Evolutionary conservation across 2,329 filamentous ascomycete genomes (phyloP).

Genomic region (Cordyceps militaris): DNA sequence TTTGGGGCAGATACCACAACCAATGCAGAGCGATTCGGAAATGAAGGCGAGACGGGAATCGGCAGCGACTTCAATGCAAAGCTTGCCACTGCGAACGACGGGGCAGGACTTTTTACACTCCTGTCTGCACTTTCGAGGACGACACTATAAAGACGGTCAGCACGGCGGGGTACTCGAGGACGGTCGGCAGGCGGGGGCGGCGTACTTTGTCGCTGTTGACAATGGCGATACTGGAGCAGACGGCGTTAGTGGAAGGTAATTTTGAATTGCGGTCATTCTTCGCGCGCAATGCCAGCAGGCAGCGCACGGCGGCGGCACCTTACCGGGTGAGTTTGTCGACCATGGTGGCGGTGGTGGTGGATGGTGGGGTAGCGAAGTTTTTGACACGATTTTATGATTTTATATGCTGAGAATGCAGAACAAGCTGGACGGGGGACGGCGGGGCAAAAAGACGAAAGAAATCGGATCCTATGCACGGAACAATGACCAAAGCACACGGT

Average conservation of each 20-base stretch:
- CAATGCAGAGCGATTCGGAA: slow-evolving; percentile 90
- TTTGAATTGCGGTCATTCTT: not conserved
- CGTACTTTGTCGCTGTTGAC: slow-evolving; percentile 95
- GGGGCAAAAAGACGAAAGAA: not conserved
- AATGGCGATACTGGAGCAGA: slow-evolving; percentile 76
- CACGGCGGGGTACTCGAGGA: slow-evolving; percentile 17
- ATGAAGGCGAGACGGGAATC: slow-evolving; percentile 96
- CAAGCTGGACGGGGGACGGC: not conserved
- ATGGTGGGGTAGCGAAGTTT: slow-evolving; percentile 16
- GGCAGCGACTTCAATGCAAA: slow-evolving; percentile 88
- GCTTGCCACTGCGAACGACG: slow-evolving; percentile 93
- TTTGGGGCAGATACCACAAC: slow-evolving; percentile 99
- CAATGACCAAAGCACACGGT: slow-evolving; percentile 15
- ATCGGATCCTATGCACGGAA: slow-evolving; percentile 10
- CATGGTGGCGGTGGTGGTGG: slow-evolving; percentile 44
- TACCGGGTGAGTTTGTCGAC: slow-evolving; percentile 93
- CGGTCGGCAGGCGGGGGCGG: slow-evolving; percentile 19
- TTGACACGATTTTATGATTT: slow-evolving; percentile 14
- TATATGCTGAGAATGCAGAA: slow-evolving; percentile 1
- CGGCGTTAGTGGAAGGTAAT: not conserved
- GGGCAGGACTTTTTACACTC: slow-evolving; percentile 99
- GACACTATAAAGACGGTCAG: slow-evolving; percentile 26
- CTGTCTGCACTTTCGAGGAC: slow-evolving; percentile 76
- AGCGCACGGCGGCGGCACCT: slow-evolving; percentile 23
- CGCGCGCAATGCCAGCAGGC: not conserved